phyloP scores from a whole-genome alignment of 768 basidiomycete species.

The Psilocybe sp. region DNA sequence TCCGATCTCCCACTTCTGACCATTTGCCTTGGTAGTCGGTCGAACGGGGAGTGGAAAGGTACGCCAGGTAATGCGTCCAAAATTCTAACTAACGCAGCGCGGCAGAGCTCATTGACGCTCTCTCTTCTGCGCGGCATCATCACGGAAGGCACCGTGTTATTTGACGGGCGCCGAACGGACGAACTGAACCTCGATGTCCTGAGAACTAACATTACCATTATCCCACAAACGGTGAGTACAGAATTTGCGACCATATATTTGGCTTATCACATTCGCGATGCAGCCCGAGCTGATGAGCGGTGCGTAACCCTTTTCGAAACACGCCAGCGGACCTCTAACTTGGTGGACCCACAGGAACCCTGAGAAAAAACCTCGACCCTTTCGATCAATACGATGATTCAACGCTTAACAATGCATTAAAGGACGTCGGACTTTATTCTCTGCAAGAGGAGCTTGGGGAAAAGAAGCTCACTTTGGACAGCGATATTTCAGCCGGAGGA shows the following conservation, averaged over 20 bases:
- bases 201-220: conserved; percentile 57
- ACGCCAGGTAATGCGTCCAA: background rate
- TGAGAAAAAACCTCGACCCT: conserved; percentile 61
- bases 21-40: conserved; percentile 30
- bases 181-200: conserved; percentile 53
- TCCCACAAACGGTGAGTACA: conserved; percentile 34
- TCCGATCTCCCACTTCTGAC: background rate
- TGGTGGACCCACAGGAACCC: conserved; percentile 49
- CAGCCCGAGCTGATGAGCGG: conserved; percentile 14
- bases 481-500: conserved; percentile 46
- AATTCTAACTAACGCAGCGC: background rate
- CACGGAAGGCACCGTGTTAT: conserved; percentile 51
- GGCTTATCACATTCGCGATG: too few species aligned
- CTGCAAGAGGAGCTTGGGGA: conserved; percentile 35
- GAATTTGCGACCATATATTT: too few species aligned
- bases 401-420: conserved; percentile 31
- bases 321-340: conserved; percentile 28
- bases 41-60: conserved; percentile 46
- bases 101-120: conserved; percentile 50
- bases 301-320: background rate
- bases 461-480: conserved; percentile 45
- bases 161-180: conserved; percentile 48
- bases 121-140: conserved; percentile 40
- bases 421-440: conserved; percentile 32
- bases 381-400: conserved; percentile 52